A percentile compares a stretch with the other conserved stretches of the same genome.
These are phyloP conservation scores for Xylaria longipes DNA, from an alignment of 495 filamentous ascomycete species.

Conservation along the genomic window DNA sequence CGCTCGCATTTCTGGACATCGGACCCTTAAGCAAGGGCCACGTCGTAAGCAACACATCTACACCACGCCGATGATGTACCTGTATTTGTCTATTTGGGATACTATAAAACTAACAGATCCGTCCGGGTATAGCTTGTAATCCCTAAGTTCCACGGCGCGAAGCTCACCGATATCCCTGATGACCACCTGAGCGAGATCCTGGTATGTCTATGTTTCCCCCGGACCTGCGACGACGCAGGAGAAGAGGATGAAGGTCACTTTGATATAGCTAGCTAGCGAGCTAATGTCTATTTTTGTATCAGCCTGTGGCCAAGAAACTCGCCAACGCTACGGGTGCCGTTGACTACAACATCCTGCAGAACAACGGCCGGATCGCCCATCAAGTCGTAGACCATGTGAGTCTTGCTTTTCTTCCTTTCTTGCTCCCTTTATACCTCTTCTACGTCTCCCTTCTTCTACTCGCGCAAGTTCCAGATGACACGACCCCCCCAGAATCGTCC, in stretches of 20 bases:
- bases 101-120: not conserved
- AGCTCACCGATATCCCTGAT: constrained; percentile 92
- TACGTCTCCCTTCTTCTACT: not conserved
- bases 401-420: constrained; percentile 16
- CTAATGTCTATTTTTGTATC: not conserved
- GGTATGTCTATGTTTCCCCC: constrained; percentile 53
- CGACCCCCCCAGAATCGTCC: not conserved
- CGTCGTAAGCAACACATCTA: constrained; percentile 60
- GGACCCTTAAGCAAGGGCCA: constrained; percentile 85
- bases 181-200: constrained; percentile 83
- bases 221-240: not conserved
- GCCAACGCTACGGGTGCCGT: constrained; percentile 74
- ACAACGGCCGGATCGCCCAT: constrained; percentile 93
- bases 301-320: constrained; percentile 89
- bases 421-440: constrained; percentile 1
- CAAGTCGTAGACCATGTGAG: constrained; percentile 92
- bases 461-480: not conserved
- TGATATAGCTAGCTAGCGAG: constrained; percentile 12
- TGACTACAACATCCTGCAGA: constrained; percentile 95
- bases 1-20: constrained; percentile 97
- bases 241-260: not conserved
- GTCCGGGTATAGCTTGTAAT: constrained; percentile 78
- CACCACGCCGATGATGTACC: not conserved
- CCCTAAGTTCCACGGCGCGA: constrained; percentile 92
- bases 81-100: not conserved